Percentiles rank a stretch among this genome's conserved stretches.
Evolutionary conservation across 192 early-diverging fungal genomes (phyloP).

Genomic region (Mortierella alpina): DNA sequence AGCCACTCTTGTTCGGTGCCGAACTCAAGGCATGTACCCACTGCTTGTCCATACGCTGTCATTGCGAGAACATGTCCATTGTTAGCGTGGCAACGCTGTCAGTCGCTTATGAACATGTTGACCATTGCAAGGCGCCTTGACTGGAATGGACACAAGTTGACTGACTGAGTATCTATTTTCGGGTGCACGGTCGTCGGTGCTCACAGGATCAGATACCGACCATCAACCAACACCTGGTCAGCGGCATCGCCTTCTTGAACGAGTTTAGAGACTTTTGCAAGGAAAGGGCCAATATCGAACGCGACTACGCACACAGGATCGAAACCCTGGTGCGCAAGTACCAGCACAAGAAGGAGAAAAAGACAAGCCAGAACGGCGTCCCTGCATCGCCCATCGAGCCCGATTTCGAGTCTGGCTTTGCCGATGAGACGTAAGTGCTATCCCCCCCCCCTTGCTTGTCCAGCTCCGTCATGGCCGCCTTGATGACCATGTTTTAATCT

Average conservation of each 20-base stretch:
- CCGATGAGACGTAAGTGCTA: conserved; percentile 56
- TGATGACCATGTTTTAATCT: neutral
- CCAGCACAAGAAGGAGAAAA: conserved; percentile 57
- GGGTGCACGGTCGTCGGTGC: neutral
- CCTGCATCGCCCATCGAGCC: conserved; percentile 39
- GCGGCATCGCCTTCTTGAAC: conserved; percentile 68
- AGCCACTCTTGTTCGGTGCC: conserved; percentile 33
- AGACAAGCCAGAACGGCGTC: conserved; percentile 26
- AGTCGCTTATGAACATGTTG: neutral
- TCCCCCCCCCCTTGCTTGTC: neutral
- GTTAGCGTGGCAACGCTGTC: neutral
- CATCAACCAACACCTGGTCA: conserved; percentile 62
- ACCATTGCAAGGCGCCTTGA: no score
- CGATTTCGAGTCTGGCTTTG: conserved; percentile 28
- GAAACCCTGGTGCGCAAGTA: conserved; percentile 73
- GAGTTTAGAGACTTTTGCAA: conserved; percentile 79
- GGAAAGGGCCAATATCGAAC: conserved; percentile 75
- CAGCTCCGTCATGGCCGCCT: neutral
- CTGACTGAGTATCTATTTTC: neutral
- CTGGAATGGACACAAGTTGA: neutral
- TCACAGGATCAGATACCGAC: conserved; percentile 64
- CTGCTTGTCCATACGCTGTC: neutral
- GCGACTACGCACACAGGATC: conserved; percentile 75
- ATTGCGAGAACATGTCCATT: neutral
- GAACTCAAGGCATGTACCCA: conserved; percentile 40